phyloP scores from a whole-genome alignment of 1,139 yeast genomes.

The Diutina rugosa region DNA sequence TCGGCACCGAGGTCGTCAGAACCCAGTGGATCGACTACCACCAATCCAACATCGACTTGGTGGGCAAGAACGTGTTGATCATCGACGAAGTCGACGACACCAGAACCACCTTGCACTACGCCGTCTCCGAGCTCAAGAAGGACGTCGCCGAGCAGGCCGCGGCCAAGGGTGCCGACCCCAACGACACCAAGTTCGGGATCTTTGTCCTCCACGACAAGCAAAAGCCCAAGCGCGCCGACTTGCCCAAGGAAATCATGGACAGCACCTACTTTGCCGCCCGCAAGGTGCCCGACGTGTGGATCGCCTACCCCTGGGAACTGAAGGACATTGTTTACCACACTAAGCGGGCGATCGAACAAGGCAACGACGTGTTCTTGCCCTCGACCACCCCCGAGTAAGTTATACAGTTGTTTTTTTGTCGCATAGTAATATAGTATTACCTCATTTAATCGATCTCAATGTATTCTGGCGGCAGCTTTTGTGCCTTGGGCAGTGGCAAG shows the following conservation, averaged over 20 bases:
- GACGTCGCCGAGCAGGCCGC: slow-evolving; percentile 54
- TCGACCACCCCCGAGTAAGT: slow-evolving; percentile 12
- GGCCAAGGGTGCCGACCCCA: slow-evolving; percentile 15
- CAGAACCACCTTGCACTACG: slow-evolving; percentile 88
- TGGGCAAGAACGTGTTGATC: slow-evolving; percentile 71
- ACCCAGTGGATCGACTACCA: slow-evolving; percentile 93
- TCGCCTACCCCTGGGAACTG: slow-evolving; percentile 97
- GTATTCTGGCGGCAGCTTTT: slow-evolving; percentile 57
- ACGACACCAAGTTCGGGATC: slow-evolving; percentile 62
- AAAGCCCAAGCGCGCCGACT: slow-evolving; percentile 75
- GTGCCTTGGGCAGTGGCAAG: slow-evolving; percentile 33
- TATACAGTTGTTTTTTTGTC: neutral
- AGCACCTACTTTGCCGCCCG: slow-evolving; percentile 81
- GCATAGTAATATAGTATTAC: neutral
- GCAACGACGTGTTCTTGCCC: slow-evolving; percentile 34
- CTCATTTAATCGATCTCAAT: slow-evolving; percentile 55
- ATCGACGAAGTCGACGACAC: slow-evolving; percentile 96
- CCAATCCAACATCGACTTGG: slow-evolving; percentile 48
- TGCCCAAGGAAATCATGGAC: slow-evolving; percentile 51
- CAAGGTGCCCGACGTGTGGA: slow-evolving; percentile 88
- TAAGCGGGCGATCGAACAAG: slow-evolving; percentile 68
- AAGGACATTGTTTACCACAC: slow-evolving; percentile 84
- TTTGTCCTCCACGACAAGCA: slow-evolving; percentile 90
- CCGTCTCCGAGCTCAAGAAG: slow-evolving; percentile 74
- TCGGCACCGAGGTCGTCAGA: slow-evolving; percentile 80